These are phyloP conservation scores for Diddensiella santjacobensis DNA, from an alignment of 805 yeast species.

Conservation along the genomic window DNA sequence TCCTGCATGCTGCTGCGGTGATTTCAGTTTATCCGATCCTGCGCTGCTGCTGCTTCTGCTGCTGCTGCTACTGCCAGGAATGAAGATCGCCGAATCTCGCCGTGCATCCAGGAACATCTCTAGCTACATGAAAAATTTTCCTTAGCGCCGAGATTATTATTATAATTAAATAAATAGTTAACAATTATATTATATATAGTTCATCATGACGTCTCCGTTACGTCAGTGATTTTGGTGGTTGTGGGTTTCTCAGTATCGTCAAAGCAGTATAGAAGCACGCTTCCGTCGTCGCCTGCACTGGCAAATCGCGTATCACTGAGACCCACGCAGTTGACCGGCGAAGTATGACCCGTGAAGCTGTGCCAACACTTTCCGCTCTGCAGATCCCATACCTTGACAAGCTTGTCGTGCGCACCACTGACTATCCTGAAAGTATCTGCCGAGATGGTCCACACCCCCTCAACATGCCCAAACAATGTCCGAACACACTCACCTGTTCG, in stretches of 20 bases:
- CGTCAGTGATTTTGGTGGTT: background rate
- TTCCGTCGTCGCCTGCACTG: conserved; percentile 86
- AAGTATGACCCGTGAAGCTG: conserved; percentile 72
- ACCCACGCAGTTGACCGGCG: conserved; percentile 62
- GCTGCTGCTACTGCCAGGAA: no score
- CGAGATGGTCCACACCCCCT: conserved; percentile 96
- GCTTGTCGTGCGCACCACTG: conserved; percentile 90
- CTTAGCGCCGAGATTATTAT: no score
- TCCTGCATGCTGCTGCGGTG: no score
- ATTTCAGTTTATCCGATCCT: no score
- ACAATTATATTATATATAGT: no score
- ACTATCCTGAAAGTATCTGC: conserved; percentile 94
- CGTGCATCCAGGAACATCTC: no score
- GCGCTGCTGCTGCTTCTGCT: no score
- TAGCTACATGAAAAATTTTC: no score
- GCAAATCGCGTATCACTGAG: conserved; percentile 86
- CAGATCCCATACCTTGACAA: conserved; percentile 91
- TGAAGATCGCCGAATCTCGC: no score
- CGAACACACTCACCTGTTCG: conserved; percentile 81
- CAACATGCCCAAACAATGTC: conserved; percentile 96
- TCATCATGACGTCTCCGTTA: conserved; percentile 1
- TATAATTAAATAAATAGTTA: no score
- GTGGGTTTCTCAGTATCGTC: no score
- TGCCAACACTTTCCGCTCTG: conserved; percentile 93
- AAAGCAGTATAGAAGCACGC: conserved; percentile 79